phyloP scores from a whole-genome alignment of 2,329 filamentous ascomycete species.

The Sphaerulina musiva region DNA sequence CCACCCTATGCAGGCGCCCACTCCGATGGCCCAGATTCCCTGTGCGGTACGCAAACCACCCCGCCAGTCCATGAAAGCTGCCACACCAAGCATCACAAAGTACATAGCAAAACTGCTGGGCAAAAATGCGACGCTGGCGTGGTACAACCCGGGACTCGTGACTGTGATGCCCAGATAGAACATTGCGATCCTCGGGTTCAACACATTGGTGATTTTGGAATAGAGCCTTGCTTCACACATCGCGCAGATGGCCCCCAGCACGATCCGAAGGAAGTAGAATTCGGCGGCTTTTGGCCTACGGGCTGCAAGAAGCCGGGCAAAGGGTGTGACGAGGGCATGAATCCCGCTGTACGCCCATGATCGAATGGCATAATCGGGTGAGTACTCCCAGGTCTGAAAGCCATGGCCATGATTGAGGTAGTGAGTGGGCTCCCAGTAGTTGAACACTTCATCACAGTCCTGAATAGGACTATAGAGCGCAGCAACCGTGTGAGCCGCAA shows the following conservation, averaged over 20 bases:
- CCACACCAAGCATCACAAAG: slow-evolving; percentile 73
- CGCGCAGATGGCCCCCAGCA: slow-evolving; percentile 69
- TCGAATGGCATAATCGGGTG: slow-evolving; percentile 85
- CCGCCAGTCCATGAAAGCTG: slow-evolving; percentile 85
- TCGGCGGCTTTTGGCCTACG: slow-evolving; percentile 49
- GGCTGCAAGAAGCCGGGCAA: slow-evolving; percentile 28
- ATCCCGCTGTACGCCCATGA: slow-evolving; percentile 87
- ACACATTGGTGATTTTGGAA: slow-evolving; percentile 63
- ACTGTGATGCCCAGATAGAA: slow-evolving; percentile 73
- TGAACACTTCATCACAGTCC: slow-evolving; percentile 98
- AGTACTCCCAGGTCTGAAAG: slow-evolving; percentile 97
- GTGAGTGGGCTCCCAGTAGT: slow-evolving; percentile 97
- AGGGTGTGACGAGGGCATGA: slow-evolving; percentile 58
- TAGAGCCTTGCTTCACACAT: slow-evolving; percentile 77
- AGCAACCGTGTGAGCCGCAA: slow-evolving; percentile 65
- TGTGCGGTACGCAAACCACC: slow-evolving; percentile 70
- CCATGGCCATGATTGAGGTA: slow-evolving; percentile 90
- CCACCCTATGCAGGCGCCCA: slow-evolving; percentile 84
- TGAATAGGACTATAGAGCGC: slow-evolving; percentile 85
- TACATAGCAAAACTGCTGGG: slow-evolving; percentile 98
- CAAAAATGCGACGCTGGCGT: slow-evolving; percentile 77
- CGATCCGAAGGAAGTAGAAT: slow-evolving; percentile 79
- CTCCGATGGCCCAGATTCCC: slow-evolving; percentile 85
- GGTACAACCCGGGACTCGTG: slow-evolving; percentile 85
- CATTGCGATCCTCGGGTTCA: slow-evolving; percentile 77